phyloP scores from a whole-genome alignment of 768 basidiomycete species.

The Mycena rebaudengoi region DNA sequence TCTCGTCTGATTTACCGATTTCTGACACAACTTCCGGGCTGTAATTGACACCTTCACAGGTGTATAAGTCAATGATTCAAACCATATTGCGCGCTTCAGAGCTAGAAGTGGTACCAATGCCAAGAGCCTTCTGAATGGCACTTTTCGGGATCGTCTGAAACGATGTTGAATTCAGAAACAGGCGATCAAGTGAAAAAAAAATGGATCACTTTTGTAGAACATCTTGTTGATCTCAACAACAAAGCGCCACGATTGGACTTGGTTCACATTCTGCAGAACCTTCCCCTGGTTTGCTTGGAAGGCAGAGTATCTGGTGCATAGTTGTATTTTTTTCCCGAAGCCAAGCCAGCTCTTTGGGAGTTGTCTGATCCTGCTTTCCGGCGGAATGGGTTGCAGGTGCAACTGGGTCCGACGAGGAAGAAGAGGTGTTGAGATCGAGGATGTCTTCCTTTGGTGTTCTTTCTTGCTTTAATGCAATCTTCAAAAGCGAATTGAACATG shows the following conservation, averaged over 20 bases:
- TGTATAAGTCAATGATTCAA: neutral
- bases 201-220: neutral
- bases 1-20: neutral
- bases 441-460: neutral
- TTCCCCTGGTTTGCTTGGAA: neutral
- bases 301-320: neutral
- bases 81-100: neutral
- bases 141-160: neutral
- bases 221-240: neutral
- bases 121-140: neutral
- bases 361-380: neutral
- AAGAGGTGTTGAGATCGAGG: too few relatives aligned
- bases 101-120: neutral
- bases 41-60: neutral
- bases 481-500: neutral
- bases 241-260: neutral
- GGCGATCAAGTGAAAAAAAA: neutral
- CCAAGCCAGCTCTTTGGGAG: neutral
- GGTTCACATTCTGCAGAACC: neutral
- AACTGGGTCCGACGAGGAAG: too few relatives aligned
- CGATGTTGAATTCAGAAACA: neutral
- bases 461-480: neutral
- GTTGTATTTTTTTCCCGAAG: neutral
- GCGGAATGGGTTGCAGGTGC: neutral
- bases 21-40: neutral